Conservation (phyloP, 225 moss, liverwort and hornwort genomes). For the Pseudoscleropodium purum region DNA sequence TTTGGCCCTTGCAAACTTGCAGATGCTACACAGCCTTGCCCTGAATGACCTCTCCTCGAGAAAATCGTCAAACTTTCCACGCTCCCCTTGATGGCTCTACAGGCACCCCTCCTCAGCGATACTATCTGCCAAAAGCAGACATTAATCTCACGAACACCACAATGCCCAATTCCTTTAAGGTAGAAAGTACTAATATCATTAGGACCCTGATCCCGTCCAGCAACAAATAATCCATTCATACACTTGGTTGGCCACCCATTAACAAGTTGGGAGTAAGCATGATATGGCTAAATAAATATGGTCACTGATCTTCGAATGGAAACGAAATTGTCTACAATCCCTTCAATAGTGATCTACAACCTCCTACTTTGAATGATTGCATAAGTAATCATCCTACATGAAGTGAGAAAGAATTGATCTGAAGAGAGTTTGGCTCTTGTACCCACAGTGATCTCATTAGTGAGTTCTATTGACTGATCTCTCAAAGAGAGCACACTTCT, state of each 20-base stretch:
- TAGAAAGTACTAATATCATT: not conserved
- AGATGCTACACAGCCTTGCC: not conserved
- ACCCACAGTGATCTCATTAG: not conserved
- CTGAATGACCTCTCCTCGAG: not conserved
- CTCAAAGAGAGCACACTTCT: not conserved
- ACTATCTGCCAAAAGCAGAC: slow-evolving; percentile 5
- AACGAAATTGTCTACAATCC: not conserved
- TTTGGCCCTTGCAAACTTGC: not conserved
- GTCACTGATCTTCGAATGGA: not conserved
- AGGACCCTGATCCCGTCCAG: not conserved
- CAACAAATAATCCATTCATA: not conserved
- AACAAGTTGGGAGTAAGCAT: not conserved
- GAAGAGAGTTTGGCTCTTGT: not conserved
- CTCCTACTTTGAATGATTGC: not conserved
- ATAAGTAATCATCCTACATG: not conserved
- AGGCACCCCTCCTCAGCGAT: not conserved
- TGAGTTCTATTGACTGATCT: not conserved
- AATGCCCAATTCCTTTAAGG: not conserved
- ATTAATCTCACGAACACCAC: not conserved
- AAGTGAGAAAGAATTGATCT: not conserved
- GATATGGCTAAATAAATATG: not conserved
- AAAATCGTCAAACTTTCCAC: not conserved
- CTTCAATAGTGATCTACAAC: not conserved
- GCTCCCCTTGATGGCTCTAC: not conserved
- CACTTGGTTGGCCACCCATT: not conserved